Base-by-base conservation (phyloP, 2,329 filamentous ascomycete species). In the Phialemonium atrogriseum region DNA sequence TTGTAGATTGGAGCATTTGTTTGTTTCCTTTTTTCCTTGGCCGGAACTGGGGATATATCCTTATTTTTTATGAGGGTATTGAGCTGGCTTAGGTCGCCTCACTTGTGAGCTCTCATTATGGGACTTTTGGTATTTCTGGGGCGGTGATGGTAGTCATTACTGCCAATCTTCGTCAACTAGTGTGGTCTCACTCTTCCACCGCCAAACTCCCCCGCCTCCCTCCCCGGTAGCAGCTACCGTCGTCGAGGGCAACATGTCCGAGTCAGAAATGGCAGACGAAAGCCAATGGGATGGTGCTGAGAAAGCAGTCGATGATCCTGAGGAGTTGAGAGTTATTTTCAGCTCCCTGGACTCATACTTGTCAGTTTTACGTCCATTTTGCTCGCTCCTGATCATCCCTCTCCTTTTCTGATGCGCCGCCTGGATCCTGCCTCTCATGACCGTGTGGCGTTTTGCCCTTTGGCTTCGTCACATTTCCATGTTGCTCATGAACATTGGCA, bases 301-400 rank as follows among this genome's bases (percentile, higher is more conserved):
- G 41, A 73, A 80, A 35, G 71, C 74, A 11, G 66, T 81, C 29
- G 64, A 74, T 8, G 87, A 95, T 47, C 76, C 79, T 0, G 86
- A 93, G 41, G 89, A 98, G 59, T 66, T 77, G 29, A 70, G 70
- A 39, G 86, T 93, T 29, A 70, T 96, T 8, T 84, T 84, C 54
- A 79, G 77, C 30, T 80, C 87, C 3, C 60, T 96, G 32, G 86
- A 94, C 61, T 95, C 89, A 9, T 96, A 91, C 57, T 71, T 80
- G 87, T 94, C 66, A 59, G 80, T n/a, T n/a, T 70, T 22, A 22
- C 32, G 12, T 16, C 32, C 13, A 29, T 27, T 22, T 23, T 10
- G 24, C 20, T 27, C 27, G 7, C 10, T n/a, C 36, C 25, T 22
- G 24, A 24, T 30, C 30, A 7, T 6, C n/a, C 15, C 19, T 19